phyloP scores from a whole-genome alignment of 164 flowering plant genomes.

The Echeveria elegans region DNA sequence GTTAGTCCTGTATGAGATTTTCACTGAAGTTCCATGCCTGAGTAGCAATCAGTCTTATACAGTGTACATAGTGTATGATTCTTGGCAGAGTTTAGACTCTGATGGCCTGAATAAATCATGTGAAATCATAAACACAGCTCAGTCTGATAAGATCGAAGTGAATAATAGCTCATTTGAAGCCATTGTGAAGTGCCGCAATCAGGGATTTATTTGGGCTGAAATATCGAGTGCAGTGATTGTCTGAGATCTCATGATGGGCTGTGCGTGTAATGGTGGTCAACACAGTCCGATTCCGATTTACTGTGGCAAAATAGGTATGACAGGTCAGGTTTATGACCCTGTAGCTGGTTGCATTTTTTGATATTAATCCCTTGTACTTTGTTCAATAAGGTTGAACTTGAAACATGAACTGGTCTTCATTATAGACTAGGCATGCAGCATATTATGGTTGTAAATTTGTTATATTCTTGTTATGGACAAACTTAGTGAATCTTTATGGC shows the following conservation, averaged over 20 bases:
- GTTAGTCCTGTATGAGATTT: too few species aligned
- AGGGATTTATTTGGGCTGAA: neutral
- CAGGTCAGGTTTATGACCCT: neutral
- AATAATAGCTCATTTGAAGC: neutral
- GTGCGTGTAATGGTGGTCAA: neutral
- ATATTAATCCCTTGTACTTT: neutral
- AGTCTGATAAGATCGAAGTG: neutral
- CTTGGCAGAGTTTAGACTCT: too few species aligned
- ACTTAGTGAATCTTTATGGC: neutral
- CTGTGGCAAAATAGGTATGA: conserved; percentile 6
- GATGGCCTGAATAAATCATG: too few species aligned
- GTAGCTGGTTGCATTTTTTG: neutral
- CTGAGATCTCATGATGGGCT: neutral
- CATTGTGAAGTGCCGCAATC: neutral
- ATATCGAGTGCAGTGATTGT: conserved; percentile 15
- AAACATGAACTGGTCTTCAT: neutral
- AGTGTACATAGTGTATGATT: too few species aligned
- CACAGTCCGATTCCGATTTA: neutral
- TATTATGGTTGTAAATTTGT: neutral
- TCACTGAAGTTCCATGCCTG: too few species aligned
- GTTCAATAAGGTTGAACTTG: neutral
- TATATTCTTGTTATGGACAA: neutral
- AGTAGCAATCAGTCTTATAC: too few species aligned
- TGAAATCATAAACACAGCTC: neutral
- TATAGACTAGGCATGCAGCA: neutral